These are phyloP conservation scores for Euphrasia arctica DNA, from an alignment of 305 asterid species.

Conservation along the genomic window DNA sequence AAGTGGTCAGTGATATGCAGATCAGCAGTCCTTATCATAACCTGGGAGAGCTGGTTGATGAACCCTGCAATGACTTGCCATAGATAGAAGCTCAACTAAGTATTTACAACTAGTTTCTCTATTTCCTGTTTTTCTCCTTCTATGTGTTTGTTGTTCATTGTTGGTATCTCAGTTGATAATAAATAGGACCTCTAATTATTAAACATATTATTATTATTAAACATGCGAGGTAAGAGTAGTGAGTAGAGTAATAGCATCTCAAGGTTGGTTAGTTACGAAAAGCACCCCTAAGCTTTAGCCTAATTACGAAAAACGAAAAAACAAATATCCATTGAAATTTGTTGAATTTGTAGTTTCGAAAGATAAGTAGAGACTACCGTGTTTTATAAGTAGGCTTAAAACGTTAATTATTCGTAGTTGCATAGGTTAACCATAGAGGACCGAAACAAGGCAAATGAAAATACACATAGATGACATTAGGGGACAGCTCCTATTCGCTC, in stretches of 20 bases:
- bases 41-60: slow-evolving; percentile 26
- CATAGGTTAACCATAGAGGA: slow-evolving; percentile 4
- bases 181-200: neutral
- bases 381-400: neutral
- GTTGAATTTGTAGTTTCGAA: neutral
- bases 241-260: slow-evolving; percentile 8
- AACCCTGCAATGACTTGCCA: slow-evolving; percentile 32
- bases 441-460: neutral
- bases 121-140: slow-evolving; percentile 14
- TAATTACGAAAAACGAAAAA: neutral
- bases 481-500: neutral
- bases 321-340: neutral
- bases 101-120: neutral
- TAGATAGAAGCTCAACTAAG: neutral
- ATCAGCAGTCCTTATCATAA: slow-evolving; percentile 28
- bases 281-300: neutral
- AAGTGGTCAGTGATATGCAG: slow-evolving; percentile 41
- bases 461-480: neutral
- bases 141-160: neutral
- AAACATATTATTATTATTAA: neutral
- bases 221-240: slow-evolving; percentile 17
- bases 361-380: neutral
- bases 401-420: neutral
- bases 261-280: neutral
- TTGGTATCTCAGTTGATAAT: slow-evolving; percentile 3